These are phyloP conservation scores for Talaromyces amestolkiae DNA, from an alignment of 2,329 filamentous ascomycete species.

Conservation along the genomic window DNA sequence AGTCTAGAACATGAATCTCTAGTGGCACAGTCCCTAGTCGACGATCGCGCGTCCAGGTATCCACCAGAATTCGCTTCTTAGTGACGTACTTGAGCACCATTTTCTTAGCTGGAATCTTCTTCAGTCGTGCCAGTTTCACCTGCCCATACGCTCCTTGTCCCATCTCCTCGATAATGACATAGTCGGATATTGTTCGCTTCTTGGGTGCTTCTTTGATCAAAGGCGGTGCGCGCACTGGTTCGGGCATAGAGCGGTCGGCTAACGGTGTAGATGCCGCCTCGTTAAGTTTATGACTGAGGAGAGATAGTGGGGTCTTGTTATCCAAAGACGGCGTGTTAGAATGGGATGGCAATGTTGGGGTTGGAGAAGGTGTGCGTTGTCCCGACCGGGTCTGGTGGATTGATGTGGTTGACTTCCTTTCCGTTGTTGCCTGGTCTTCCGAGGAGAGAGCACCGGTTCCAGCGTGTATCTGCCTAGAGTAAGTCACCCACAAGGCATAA, in stretches of 20 bases:
- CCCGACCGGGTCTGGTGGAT: constrained; percentile 72
- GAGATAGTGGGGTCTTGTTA: constrained; percentile 43
- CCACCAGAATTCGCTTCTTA: constrained; percentile 91
- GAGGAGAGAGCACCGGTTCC: constrained; percentile 60
- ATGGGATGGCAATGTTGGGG: constrained; percentile 23
- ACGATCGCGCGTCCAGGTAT: constrained; percentile 96
- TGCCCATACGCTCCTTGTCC: constrained; percentile 97
- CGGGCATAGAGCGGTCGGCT: constrained; percentile 41
- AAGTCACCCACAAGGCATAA: constrained; percentile 95
- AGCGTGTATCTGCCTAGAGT: constrained; percentile 87
- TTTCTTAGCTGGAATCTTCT: constrained; percentile 70
- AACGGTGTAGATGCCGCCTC: constrained; percentile 50
- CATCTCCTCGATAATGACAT: constrained; percentile 94
- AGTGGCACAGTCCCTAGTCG: constrained; percentile 89
- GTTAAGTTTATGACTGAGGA: constrained; percentile 52
- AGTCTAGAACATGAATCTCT: constrained; percentile 96
- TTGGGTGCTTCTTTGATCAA: constrained; percentile 36
- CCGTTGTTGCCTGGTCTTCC: constrained; percentile 55
- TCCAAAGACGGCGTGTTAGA: constrained; percentile 31
- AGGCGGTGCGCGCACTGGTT: constrained; percentile 31
- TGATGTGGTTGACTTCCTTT: constrained; percentile 67
- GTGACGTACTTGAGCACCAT: constrained; percentile 97
- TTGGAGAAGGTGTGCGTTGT: constrained; percentile 54
- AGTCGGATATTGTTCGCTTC: constrained; percentile 88
- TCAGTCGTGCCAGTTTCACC: constrained; percentile 89